These are phyloP conservation scores for Aspergillus neotritici DNA, from an alignment of 2,329 filamentous ascomycete genomes.

Conservation along the genomic window DNA sequence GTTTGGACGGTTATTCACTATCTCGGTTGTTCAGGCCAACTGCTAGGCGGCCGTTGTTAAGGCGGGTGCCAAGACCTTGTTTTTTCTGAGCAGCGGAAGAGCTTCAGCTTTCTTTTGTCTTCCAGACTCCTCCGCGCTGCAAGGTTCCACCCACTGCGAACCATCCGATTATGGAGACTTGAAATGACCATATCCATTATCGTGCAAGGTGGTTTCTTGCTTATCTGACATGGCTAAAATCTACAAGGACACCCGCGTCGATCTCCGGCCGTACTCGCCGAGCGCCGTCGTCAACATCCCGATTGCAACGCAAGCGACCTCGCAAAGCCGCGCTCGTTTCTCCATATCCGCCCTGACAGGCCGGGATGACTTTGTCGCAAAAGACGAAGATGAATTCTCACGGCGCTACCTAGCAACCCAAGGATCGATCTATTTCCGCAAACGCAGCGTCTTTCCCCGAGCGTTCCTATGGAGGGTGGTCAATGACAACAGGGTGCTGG, in stretches of 20 bases:
- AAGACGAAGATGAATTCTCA: conserved; percentile 64
- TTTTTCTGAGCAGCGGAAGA: conserved; percentile 26
- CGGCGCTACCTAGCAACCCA: conserved; percentile 67
- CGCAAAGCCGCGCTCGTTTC: conserved; percentile 43
- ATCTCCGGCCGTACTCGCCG: conserved; percentile 66
- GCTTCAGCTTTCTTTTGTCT: conserved; percentile 25
- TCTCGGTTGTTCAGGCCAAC: conserved; percentile 1
- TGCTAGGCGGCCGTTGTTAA: conserved; percentile 11
- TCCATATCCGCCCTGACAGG: conserved; percentile 41
- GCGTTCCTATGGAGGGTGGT: conserved; percentile 89
- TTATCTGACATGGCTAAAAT: conserved; percentile 58
- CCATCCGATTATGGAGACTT: conserved; percentile 29
- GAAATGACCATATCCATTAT: conserved; percentile 18
- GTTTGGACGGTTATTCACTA: background rate
- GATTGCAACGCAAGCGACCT: conserved; percentile 49
- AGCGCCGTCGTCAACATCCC: conserved; percentile 66
- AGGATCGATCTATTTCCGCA: conserved; percentile 78
- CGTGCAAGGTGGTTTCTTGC: conserved; percentile 16
- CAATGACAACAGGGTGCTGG: conserved; percentile 71
- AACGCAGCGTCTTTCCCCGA: conserved; percentile 67
- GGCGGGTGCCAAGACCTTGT: conserved; percentile 32
- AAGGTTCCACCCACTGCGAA: conserved; percentile 13
- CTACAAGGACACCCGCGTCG: conserved; percentile 83
- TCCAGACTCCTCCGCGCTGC: conserved; percentile 16
- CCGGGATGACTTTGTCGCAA: conserved; percentile 40